Base-by-base conservation (phyloP, 1,284 basidiomycete genomes). In the Pholiota adiposa region DNA sequence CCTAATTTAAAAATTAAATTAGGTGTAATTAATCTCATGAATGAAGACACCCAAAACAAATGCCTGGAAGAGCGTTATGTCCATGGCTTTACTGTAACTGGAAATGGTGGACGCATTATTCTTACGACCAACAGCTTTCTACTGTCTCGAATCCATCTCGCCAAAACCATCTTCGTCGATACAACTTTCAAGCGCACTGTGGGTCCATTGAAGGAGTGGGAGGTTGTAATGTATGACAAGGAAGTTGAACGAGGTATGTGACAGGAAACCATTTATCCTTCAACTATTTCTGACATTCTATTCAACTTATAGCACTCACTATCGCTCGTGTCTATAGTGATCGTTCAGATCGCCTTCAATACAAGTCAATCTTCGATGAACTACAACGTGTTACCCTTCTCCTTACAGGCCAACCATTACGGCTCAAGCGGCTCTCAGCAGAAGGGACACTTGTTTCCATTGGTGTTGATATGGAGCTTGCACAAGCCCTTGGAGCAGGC, bases 381-480 rank as follows among this genome's bases (percentile, higher is more conserved):
- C 41, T 60, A 21, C 58, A 63, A 40, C 19, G 33, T 8, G 51
- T 63, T 11, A 55, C 52, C 1, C 16, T 57, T 29, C 9, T 21
- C 2, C n/a, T 69, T 2, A 68, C 69, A 1, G 56, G 59, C 1
- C 63, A 61, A 41, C 49, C 44, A 6, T 44, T 69, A 2, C 29
- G 44, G 3, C 66, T 70, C 43, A 67, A 69, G 40, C 56, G 56
- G 9, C 51, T 70, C 12, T 63, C 63, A 2, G 51, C 4, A 14
- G 58, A 44, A 4, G 43, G 29, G 7, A 51, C 49, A 9, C 25
- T 34, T 1, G n/a, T 51, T 1, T 51, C 49, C 11, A 51, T 51
- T 9, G 49, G 33, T 2, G 49, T 51, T 4, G 43, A 46, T 27
- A 21, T 46, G 21, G 43, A 46, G 19, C 43, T 31, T 31, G 29